Conservation (phyloP, 371 early-diverging fungal genomes). For the Mortierella sp. region DNA sequence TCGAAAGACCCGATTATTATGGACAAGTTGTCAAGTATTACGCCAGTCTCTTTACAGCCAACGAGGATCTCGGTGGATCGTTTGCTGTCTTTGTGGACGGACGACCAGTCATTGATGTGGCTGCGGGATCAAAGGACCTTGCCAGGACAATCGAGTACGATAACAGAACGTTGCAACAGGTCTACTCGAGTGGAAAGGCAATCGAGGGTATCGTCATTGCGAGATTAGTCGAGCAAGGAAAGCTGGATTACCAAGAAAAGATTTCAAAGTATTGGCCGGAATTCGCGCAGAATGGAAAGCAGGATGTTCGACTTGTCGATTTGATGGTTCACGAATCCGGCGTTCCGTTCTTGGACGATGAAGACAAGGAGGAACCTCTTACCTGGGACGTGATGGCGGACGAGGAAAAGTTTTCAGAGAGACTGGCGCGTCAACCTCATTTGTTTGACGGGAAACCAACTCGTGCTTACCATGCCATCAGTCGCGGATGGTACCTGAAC, state of each 20-base stretch:
- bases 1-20: conserved; percentile 49
- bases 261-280: conserved; percentile 83
- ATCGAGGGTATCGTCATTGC: conserved; percentile 73
- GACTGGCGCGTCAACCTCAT: conserved; percentile 73
- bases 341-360: conserved; percentile 66
- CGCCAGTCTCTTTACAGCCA: conserved; percentile 43
- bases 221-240: conserved; percentile 70
- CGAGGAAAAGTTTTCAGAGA: conserved; percentile 47
- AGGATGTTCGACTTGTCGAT: conserved; percentile 73
- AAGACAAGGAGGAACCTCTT: conserved; percentile 38
- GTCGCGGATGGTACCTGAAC: conserved; percentile 81
- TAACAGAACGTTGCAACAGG: conserved; percentile 70
- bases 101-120: conserved; percentile 68
- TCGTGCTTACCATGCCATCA: conserved; percentile 74
- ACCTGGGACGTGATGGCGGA: conserved; percentile 53
- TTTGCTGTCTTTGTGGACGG: conserved; percentile 70
- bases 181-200: conserved; percentile 75
- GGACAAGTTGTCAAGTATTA: conserved; percentile 52
- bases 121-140: conserved; percentile 74
- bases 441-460: conserved; percentile 65
- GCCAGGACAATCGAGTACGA: conserved; percentile 59
- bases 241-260: conserved; percentile 64
- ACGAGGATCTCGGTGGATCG: conserved; percentile 67
- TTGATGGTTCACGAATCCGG: conserved; percentile 78
- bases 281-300: conserved; percentile 80